A percentile compares a stretch with the other conserved stretches of the same genome.
Evolutionary conservation across 2,329 filamentous ascomycete genomes (phyloP).

Genomic region (Neofusicoccum laricinum): DNA sequence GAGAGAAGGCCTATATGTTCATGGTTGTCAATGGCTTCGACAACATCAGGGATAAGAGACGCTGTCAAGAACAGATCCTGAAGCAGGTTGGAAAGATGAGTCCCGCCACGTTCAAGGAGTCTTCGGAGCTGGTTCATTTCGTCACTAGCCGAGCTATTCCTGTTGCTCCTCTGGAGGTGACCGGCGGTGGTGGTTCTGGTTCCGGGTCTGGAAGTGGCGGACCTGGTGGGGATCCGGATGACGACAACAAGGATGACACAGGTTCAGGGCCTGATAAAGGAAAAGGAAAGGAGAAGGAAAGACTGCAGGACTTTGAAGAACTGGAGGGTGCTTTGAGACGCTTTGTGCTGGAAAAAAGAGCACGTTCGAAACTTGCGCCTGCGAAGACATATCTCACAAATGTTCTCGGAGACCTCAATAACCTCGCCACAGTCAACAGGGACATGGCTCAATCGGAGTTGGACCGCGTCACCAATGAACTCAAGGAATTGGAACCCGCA

Average conservation of each 20-base stretch:
- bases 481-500: constrained; percentile 78
- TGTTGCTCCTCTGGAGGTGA: constrained; percentile 59
- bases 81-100: constrained; percentile 87
- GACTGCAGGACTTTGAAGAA: constrained; percentile 83
- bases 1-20: constrained; percentile 98
- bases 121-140: constrained; percentile 90
- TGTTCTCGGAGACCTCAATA: constrained; percentile 81
- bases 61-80: constrained; percentile 88
- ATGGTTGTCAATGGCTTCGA: constrained; percentile 98
- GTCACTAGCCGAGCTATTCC: constrained; percentile 96
- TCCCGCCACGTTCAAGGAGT: constrained; percentile 88
- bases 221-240: constrained; percentile 34
- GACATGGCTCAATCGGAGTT: constrained; percentile 85
- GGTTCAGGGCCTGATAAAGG: constrained; percentile 62
- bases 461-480: constrained; percentile 74
- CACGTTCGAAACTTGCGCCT: constrained; percentile 90
- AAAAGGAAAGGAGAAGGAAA: constrained; percentile 67
- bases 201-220: constrained; percentile 26
- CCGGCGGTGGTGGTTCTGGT: constrained; percentile 49
- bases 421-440: constrained; percentile 79
- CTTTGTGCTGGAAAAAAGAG: constrained; percentile 94
- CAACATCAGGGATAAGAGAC: constrained; percentile 83
- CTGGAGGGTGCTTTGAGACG: constrained; percentile 84
- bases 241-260: constrained; percentile 46
- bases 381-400: constrained; percentile 95